Evolutionary conservation across 2,329 filamentous ascomycete species (phyloP), one percentile per base, ranked within the genome.

Genomic region (Fusarium sp.): DNA sequence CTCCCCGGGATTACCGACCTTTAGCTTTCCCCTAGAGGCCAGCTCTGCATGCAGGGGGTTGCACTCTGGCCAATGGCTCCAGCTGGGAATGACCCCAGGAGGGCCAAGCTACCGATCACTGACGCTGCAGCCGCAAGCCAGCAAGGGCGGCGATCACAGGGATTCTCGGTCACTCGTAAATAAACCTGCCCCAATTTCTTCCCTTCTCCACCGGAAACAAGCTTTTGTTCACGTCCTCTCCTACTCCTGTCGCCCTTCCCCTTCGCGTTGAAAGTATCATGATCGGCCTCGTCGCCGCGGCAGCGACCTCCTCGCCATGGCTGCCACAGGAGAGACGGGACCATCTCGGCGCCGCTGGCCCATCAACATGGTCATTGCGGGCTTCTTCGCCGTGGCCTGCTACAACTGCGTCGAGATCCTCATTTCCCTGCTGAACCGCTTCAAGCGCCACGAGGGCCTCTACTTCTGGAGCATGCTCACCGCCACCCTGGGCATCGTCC

Each of bases 401-500:
- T 75, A 70, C 66, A 75, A 75, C 60, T 73, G 69, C 11, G 30
- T 71, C 72, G 72, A 75, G 66, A 75, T 75, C 50, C 45, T 75
- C 20, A 68, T 75, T 18, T 75, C 72, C 5, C 63, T 75, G 13
- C 34, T 75, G 8, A 52, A 20, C 8, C 72, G 72, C 20, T 75
- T 75, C 62, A 75, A 75, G 43, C 69, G 72, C 1, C 66, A 68
- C 50, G 72, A 75, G 8, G 50, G 69, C 13, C 52, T 75, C 5
- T 75, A 75, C 13, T 75, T 75, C 39, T 75, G 72, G 69, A 73
- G 69, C 35, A 75, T 75, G 72, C 16, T 71, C 34, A 54, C 58
- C 0, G 72, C 72, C 0, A 75, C 72, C 0, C 52, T 75, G 23
- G 72, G 72, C 0, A 75, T 75, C 11, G 1, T 65, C 4, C 63